Evolutionary conservation across 441 rosid genomes (phyloP), one percentile per base, ranked within the genome.

Genomic region (Euphorbia schlechtendalii): DNA sequence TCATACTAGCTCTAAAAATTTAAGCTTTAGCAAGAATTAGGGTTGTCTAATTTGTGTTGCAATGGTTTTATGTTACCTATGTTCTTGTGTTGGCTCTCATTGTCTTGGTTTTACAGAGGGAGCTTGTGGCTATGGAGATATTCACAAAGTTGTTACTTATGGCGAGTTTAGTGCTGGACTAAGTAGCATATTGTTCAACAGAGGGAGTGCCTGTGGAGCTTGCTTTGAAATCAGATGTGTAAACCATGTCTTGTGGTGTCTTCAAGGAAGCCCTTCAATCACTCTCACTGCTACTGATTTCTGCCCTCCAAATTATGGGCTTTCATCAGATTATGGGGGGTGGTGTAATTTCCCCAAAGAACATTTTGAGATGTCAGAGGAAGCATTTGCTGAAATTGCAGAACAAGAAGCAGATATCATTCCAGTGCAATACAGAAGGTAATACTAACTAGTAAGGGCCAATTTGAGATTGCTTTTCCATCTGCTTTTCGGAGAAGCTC

Each of bases 291-390:
- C 95, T 76, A 92, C 98, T 11, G 92, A 92, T 75, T 92, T 92
- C 69, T 92, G 98, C 61, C 92, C 96, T 65, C 98, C 96, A 2
- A 92, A 92, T 73, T 80, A 80, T 21, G 98, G 93, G 21, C 88
- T 92, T 32, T 81, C 92, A 0, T 65, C 87, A 7, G 98, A 87
- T 70, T 89, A 84, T 56, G 95, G 96, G 38, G 98, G 98, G 53
- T 87, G 96, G 92, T 92, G 98, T 72, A 92, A 92, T 79, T 85
- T 85, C 68, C 96, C 98, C 7, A 88, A 83, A 68, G 80, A 86
- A 60, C 98, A 92, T 65, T 92, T 92, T 52, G 96, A 89, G 74
- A 81, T 92, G 84, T 89, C 98, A 5, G 90, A 83, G 78, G 84
- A 86, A 14, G 95, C 98, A 46, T 92, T 92, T 71, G 83, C 82